Evolutionary conservation across 2,329 filamentous ascomycete species (phyloP), one percentile per base, ranked within the genome.

Genomic region (Cercospora brassicicola): DNA sequence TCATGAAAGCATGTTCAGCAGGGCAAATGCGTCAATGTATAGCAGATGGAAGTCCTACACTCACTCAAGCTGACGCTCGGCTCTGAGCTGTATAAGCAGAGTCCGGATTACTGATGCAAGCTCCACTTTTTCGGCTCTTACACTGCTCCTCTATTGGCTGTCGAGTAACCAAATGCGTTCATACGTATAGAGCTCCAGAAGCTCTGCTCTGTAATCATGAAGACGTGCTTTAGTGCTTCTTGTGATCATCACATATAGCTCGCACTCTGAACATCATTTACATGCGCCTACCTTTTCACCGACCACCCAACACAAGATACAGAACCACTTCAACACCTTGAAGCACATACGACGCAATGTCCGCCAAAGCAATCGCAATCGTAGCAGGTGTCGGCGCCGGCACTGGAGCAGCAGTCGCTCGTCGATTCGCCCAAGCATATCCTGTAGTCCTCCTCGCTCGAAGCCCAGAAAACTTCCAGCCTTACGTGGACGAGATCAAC

Each of bases 401-500:
- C 67, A 93, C 85, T n/a, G 88, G 88, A 28, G 87, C 87, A 13
- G 82, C 86, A 2, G 84, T 90, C 13, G 87, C 88, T 33, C 83
- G 86, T 65, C 85, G 82, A 67, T 90, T 90, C 73, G 85, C 86
- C 33, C 76, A 88, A 69, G 75, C 85, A 8, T 95, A 94, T 76
- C 87, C 90, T 0, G 89, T 94, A 1, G 89, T 91, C 1, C 83
- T 94, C 1, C 85, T 94, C n/a, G 88, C 91, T 11, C 89, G 91
- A 60, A 88, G 83, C 15, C 84, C 88, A 0, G 84, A 87, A 51
- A 91, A 85, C 78, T 92, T 89, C 79, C 83, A 87, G 65, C 80
- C 83, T n/a, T 84, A 92, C 2, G 89, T 91, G 6, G 77, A 85
- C 2, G 90, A 92, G 73, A 93, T 95, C 80, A 88, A 88, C 66